phyloP scores from a whole-genome alignment of 805 yeast genomes.

The Middelhovenomyces tepae region DNA sequence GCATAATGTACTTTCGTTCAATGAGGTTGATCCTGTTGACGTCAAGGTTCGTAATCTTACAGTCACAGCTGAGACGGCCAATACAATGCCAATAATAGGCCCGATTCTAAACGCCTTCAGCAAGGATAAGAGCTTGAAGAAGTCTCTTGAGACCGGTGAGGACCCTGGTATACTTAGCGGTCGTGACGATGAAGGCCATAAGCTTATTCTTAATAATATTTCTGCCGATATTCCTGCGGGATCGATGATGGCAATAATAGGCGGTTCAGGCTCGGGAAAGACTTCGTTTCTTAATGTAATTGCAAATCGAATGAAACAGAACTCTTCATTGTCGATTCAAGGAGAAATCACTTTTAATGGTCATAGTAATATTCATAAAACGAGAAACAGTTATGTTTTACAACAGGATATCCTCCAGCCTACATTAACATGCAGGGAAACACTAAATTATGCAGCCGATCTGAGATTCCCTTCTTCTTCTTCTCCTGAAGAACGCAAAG shows the following conservation, averaged over 20 bases:
- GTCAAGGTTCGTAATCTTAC: no score
- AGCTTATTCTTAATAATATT: conserved; percentile 39
- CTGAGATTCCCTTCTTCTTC: conserved; percentile 48
- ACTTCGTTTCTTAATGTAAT: conserved; percentile 61
- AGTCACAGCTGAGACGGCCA: no score
- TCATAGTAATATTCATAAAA: conserved; percentile 19
- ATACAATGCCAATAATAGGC: no score
- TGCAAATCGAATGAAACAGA: conserved; percentile 24
- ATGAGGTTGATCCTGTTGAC: conserved; percentile 8
- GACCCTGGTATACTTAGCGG: neutral
- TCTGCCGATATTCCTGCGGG: conserved; percentile 54
- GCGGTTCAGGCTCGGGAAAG: conserved; percentile 84
- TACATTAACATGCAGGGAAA: conserved; percentile 63
- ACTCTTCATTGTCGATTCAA: conserved; percentile 14
- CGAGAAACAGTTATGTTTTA: conserved; percentile 53
- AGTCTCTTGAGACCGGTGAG: no score
- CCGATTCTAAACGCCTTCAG: no score
- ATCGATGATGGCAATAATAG: conserved; percentile 68
- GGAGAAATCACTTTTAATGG: conserved; percentile 25
- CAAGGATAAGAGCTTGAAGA: no score
- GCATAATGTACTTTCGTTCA: conserved; percentile 7
- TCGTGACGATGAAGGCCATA: conserved; percentile 10
- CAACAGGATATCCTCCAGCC: conserved; percentile 71
- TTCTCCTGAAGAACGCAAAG: conserved; percentile 34
- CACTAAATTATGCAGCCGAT: conserved; percentile 61